A percentile compares a stretch with the other conserved stretches of the same genome.
Evolutionary conservation across 2,329 filamentous ascomycete species (phyloP).

Genomic region (Fusarium nelsonii): DNA sequence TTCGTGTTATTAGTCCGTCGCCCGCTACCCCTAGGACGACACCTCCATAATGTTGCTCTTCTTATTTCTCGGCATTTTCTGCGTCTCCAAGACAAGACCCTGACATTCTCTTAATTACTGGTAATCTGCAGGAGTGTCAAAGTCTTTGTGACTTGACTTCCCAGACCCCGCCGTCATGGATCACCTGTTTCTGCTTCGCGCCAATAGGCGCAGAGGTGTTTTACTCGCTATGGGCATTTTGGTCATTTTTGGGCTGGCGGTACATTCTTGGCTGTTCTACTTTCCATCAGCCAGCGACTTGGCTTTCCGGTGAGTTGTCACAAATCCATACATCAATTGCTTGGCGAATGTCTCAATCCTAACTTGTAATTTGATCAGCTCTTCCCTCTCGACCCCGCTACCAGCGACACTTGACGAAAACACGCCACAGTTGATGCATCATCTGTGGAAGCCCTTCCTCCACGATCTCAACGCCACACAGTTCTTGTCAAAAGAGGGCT

Average conservation of each 20-base stretch:
- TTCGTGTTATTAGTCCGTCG: neutral
- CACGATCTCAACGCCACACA: conserved; percentile 22
- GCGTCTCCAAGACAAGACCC: neutral
- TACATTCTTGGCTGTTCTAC: conserved; percentile 20
- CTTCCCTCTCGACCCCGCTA: neutral
- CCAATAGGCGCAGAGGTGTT: conserved; percentile 17
- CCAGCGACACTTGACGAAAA: conserved; percentile 1
- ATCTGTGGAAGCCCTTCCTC: conserved; percentile 36
- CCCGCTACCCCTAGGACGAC: neutral
- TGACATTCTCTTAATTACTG: neutral
- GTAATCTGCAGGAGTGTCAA: neutral
- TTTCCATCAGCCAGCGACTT: conserved; percentile 1
- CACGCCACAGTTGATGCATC: conserved; percentile 22
- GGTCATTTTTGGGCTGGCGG: conserved; percentile 4
- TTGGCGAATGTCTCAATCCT: neutral
- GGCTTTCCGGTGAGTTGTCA: conserved; percentile 3
- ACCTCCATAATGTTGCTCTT: neutral
- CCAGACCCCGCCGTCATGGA: neutral
- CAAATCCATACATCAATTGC: fast-evolving
- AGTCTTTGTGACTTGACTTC: neutral
- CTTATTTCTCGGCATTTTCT: neutral
- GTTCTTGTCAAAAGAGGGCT: conserved; percentile 27
- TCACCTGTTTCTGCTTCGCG: conserved; percentile 4
- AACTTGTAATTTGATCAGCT: neutral
- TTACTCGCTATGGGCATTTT: conserved; percentile 15